These are phyloP conservation scores for Wallacemonas sp. DNA, from an alignment of 208 protist genomes.

Conservation along the genomic window DNA sequence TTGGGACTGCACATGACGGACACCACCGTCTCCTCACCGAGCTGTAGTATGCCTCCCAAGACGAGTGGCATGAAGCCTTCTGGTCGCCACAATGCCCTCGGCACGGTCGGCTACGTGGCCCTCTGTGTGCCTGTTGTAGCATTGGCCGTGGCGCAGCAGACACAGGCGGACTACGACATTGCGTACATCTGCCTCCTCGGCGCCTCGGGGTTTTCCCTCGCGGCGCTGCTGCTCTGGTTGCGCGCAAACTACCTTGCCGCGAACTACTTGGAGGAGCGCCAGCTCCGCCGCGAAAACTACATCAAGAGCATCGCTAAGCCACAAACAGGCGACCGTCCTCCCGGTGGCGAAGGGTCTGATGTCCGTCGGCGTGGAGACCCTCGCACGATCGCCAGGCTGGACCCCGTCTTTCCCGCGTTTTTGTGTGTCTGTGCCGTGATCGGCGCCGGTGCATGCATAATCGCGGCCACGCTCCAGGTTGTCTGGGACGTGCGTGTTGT, in stretches of 20 bases:
- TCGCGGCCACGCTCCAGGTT: constrained; percentile 24
- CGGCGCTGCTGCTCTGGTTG: constrained; percentile 47
- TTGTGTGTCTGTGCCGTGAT: constrained; percentile 18
- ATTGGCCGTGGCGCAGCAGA: constrained; percentile 8
- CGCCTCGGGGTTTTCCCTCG: constrained; percentile 31
- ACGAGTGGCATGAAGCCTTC: constrained; percentile 8
- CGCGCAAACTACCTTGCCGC: constrained; percentile 45
- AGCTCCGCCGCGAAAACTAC: constrained; percentile 17
- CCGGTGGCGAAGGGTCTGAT: not conserved
- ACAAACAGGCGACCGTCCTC: not conserved
- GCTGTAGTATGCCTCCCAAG: too few relatives aligned
- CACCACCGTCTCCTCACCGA: too few relatives aligned
- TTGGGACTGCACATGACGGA: too few relatives aligned
- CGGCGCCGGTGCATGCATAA: constrained; percentile 13
- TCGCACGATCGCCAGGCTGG: constrained; percentile 45
- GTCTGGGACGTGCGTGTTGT: constrained; percentile 22
- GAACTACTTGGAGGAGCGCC: constrained; percentile 42
- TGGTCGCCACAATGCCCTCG: not conserved
- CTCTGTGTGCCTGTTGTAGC: constrained; percentile 19
- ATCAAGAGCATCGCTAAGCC: constrained; percentile 1
- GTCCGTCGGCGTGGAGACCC: not conserved
- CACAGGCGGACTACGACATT: constrained; percentile 1
- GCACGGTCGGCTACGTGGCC: constrained; percentile 9
- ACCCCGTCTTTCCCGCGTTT: constrained; percentile 39
- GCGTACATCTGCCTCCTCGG: constrained; percentile 31